Evolutionary conservation across 345 rosid genomes (phyloP), one percentile per base, ranked within the genome.

Genomic region (Citrus cavaleriei): DNA sequence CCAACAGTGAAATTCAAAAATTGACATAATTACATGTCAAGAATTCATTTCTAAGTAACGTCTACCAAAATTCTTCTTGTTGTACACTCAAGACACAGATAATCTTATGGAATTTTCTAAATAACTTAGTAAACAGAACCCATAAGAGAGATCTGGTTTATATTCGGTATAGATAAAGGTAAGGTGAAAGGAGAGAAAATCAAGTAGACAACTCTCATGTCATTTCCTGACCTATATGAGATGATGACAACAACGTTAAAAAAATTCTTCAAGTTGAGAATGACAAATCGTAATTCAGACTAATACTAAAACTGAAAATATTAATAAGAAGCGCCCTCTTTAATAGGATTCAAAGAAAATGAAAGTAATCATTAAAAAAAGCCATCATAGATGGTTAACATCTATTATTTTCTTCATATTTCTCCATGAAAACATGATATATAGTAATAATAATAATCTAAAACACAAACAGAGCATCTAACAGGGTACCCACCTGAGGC

Each of bases 401-500:
- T 1, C 24, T 7, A 10, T 16, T 32, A 25, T 58, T 58, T 30
- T 58, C 7, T 32, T 30, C 30, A 22, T 34, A 57, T 34, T 35
- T 32, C 73, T 35, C 37, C 42, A 24, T 1, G n/a, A 27, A 28
- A 72, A 40, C 61, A 38, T 3, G 6, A 42, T 27, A 72, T 0
- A 12, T 6, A n/a, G 16, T 12, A 14, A 10, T 24, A 65, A 14
- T 19, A 40, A 7, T 13, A 6, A 3, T 5, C 6, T 9, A 32
- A 67, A 9, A n/a, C 38, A 60, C 3, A 64, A 60, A 42, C 34
- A 59, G 71, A 85, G 18, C 63, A 63, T 55, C 75, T 28, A 66
- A 19, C 25, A 54, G 24, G 61, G 28, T 27, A 79, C 55, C 74
- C 75, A 92, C 99, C 99, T 96, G 99, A 80, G 98, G 98, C 99